These are phyloP conservation scores for Solanum etuberosum DNA, from an alignment of 257 asterid genomes.

Conservation along the genomic window DNA sequence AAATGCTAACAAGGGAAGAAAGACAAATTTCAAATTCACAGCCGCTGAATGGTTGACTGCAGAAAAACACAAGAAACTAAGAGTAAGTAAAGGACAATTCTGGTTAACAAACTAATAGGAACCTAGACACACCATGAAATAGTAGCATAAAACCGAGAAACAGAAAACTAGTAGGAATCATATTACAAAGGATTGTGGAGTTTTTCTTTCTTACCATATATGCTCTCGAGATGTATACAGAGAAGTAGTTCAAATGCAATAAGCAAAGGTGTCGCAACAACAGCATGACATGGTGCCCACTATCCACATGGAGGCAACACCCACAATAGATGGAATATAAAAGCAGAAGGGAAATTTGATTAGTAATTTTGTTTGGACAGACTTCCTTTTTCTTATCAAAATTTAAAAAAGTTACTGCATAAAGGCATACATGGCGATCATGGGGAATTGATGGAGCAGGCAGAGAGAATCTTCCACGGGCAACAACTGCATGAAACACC, in stretches of 20 bases:
- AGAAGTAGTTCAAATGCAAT: conserved; percentile 96
- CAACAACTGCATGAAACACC: conserved; percentile 89
- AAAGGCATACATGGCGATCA: conserved; percentile 77
- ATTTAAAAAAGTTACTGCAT: neutral
- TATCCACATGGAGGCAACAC: conserved; percentile 21
- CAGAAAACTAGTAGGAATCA: neutral
- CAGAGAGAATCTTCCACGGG: conserved; percentile 95
- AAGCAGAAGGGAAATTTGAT: neutral
- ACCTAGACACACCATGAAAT: neutral
- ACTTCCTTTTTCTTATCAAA: conserved; percentile 5
- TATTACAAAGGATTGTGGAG: neutral
- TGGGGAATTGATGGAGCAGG: conserved; percentile 98
- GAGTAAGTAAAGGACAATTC: neutral
- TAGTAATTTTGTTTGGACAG: neutral
- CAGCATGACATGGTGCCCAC: conserved; percentile 99
- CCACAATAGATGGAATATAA: neutral
- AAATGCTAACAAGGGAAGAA: conserved; percentile 90
- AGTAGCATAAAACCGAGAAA: neutral
- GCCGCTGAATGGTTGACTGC: conserved; percentile 65
- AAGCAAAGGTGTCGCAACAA: conserved; percentile 89
- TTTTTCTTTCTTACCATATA: conserved; percentile 52
- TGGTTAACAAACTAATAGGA: neutral
- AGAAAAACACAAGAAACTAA: neutral
- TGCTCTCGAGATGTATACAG: conserved; percentile 86
- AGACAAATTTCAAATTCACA: conserved; percentile 66